Conservation (phyloP, 177 flowering plant genomes). For the Vitis hybrid region DNA sequence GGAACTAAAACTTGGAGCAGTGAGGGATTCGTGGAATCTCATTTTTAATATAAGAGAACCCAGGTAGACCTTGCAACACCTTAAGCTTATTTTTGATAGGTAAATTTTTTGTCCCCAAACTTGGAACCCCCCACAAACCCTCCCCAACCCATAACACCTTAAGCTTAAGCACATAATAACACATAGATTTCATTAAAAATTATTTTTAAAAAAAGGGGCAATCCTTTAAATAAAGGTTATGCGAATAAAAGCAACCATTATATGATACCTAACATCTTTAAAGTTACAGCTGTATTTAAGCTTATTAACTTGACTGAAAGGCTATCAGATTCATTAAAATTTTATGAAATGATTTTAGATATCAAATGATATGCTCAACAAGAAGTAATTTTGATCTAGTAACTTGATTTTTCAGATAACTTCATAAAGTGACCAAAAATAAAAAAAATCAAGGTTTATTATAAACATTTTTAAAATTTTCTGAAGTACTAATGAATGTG, state of each 20-base stretch:
- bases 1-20: neutral
- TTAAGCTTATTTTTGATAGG: neutral
- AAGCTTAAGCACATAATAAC: neutral
- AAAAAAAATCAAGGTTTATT: too few species aligned
- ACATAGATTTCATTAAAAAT: neutral
- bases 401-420: too few species aligned
- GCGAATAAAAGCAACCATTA: too few species aligned
- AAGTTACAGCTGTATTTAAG: too few species aligned
- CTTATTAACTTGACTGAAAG: too few species aligned
- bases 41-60: neutral
- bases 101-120: too few species aligned
- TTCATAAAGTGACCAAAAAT: too few species aligned
- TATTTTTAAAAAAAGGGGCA: neutral
- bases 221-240: too few species aligned
- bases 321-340: neutral
- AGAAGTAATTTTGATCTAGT: neutral
- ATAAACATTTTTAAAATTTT: too few species aligned
- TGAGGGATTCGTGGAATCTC: neutral
- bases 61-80: neutral
- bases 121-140: too few species aligned
- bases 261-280: too few species aligned
- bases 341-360: neutral
- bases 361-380: neutral
- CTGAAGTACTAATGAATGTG: too few species aligned
- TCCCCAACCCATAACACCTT: neutral